Evolutionary conservation across 2,329 filamentous ascomycete genomes (phyloP).

Genomic region (Aspergillus transmontanensis): DNA sequence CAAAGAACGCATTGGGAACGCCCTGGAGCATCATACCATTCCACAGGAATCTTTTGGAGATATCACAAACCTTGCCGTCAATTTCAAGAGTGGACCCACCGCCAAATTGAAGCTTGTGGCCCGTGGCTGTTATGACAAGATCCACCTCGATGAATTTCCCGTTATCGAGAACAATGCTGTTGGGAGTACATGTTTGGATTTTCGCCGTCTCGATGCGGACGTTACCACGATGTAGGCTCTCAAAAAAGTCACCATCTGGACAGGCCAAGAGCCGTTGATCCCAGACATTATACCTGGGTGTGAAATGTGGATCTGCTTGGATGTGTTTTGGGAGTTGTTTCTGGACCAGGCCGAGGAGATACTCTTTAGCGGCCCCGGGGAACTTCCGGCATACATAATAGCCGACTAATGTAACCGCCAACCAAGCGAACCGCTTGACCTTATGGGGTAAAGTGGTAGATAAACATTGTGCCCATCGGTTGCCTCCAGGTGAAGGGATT

Average conservation of each 20-base stretch:
- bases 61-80: neutral
- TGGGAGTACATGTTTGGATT: neutral
- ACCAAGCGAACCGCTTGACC: too few relatives aligned
- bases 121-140: neutral
- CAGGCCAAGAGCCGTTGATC: neutral
- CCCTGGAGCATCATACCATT: neutral
- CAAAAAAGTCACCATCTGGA: neutral
- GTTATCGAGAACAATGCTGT: neutral
- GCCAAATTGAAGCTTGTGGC: neutral
- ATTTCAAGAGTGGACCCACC: neutral
- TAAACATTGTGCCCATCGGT: too few relatives aligned
- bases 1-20: neutral
- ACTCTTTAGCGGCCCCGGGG: too few relatives aligned
- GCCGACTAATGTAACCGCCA: too few relatives aligned
- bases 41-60: neutral
- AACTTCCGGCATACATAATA: too few relatives aligned
- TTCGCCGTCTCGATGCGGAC: neutral
- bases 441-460: too few relatives aligned
- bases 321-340: neutral
- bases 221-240: neutral
- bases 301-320: neutral
- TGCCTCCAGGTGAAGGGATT: too few relatives aligned
- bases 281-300: neutral
- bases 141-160: neutral
- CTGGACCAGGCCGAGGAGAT: too few relatives aligned